phyloP scores from a whole-genome alignment of 805 yeast species.

The Candida schatavii region DNA sequence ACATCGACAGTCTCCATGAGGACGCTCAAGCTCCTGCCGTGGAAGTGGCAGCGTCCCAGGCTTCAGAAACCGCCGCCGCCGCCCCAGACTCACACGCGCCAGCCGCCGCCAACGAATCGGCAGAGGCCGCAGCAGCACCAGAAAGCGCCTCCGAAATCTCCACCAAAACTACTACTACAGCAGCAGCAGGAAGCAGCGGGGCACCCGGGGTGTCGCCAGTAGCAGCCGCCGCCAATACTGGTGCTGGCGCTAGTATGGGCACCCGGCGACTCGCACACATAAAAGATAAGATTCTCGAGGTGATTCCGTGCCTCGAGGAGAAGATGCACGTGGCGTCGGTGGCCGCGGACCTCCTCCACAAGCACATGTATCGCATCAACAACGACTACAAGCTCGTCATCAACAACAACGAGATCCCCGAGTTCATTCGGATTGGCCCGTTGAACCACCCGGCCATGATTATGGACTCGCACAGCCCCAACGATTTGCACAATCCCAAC shows the following conservation, averaged over 20 bases:
- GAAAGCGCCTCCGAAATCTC: too few species aligned
- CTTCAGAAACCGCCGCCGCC: not conserved
- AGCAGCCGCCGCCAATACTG: not conserved
- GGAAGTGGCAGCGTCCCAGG: not conserved
- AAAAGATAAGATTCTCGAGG: slow-evolving; percentile 52
- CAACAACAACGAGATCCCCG: slow-evolving; percentile 77
- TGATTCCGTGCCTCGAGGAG: slow-evolving; percentile 91
- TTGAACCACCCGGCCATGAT: slow-evolving; percentile 90
- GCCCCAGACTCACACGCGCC: not conserved
- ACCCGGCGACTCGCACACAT: slow-evolving; percentile 36
- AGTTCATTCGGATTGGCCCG: slow-evolving; percentile 70
- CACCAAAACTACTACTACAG: too few species aligned
- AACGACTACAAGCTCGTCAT: slow-evolving; percentile 75
- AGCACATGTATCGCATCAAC: slow-evolving; percentile 71
- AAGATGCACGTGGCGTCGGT: slow-evolving; percentile 96
- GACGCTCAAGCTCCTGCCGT: not conserved
- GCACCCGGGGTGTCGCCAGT: not conserved
- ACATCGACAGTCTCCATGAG: slow-evolving; percentile 22
- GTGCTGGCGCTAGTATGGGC: slow-evolving; percentile 9
- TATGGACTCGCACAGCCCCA: slow-evolving; percentile 49
- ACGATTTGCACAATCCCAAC: slow-evolving; percentile 29
- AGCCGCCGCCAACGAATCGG: not conserved
- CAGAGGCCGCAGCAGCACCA: too few species aligned
- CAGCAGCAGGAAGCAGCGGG: slow-evolving; percentile 2
- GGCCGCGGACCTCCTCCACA: slow-evolving; percentile 73